Evolutionary conservation across 345 rosid genomes (phyloP).

Genomic region (Capsella bursapastoris): DNA sequence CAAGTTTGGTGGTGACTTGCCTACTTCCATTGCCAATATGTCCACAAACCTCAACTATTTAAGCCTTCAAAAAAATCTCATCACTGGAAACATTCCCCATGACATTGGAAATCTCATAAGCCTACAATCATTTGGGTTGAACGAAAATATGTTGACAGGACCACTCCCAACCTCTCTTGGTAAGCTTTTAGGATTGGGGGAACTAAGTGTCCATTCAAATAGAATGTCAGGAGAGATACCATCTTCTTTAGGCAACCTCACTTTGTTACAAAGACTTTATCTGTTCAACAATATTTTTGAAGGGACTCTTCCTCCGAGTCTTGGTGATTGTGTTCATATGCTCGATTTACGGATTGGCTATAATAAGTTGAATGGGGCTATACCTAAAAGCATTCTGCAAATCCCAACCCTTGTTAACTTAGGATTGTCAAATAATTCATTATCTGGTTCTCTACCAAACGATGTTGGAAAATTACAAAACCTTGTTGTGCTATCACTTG

Average conservation of each 20-base stretch:
- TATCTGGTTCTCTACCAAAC: not conserved
- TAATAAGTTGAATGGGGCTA: conserved; percentile 5
- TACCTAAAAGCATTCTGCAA: not conserved
- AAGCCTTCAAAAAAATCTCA: not conserved
- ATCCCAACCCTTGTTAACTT: not conserved
- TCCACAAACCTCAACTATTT: not conserved
- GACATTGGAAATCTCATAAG: not conserved
- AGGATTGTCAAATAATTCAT: not conserved
- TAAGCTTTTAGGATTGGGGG: not conserved
- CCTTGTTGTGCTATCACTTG: not conserved
- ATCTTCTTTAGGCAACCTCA: conserved; percentile 13
- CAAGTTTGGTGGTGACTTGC: conserved; percentile 1
- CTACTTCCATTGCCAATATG: not conserved
- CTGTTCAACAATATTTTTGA: not conserved
- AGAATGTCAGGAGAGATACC: conserved; percentile 6
- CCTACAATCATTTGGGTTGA: not conserved
- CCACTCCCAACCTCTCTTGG: conserved; percentile 4
- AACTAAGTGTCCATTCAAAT: not conserved
- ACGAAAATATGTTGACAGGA: not conserved
- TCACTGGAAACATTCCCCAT: not conserved
- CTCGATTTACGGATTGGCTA: fast-evolving
- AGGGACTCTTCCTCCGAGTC: not conserved
- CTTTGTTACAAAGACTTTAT: not conserved
- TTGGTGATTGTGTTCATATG: not conserved
- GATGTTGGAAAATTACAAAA: not conserved